These are phyloP conservation scores for Pichia sp. DNA, from an alignment of 1,139 yeast genomes.

Conservation along the genomic window DNA sequence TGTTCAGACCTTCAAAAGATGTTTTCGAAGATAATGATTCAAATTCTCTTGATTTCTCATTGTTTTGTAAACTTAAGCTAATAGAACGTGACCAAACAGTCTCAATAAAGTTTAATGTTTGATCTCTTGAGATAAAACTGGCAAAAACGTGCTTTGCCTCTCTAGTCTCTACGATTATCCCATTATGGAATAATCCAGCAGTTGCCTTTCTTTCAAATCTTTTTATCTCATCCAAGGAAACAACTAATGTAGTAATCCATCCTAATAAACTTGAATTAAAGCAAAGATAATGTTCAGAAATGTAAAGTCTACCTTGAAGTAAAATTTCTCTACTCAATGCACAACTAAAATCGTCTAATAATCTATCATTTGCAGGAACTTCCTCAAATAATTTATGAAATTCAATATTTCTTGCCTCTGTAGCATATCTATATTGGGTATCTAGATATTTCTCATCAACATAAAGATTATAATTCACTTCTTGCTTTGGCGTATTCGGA, in stretches of 20 bases:
- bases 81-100: conserved; percentile 46
- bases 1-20: conserved; percentile 9
- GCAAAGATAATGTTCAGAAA: conserved; percentile 74
- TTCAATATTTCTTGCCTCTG: conserved; percentile 63
- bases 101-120: conserved; percentile 61
- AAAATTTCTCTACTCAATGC: conserved; percentile 83
- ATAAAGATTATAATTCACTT: conserved; percentile 31
- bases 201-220: conserved; percentile 74
- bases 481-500: conserved; percentile 9
- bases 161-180: conserved; percentile 65
- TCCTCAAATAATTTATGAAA: conserved; percentile 71
- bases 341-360: conserved; percentile 82
- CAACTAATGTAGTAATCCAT: conserved; percentile 78
- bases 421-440: conserved; percentile 48
- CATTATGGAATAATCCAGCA: conserved; percentile 89
- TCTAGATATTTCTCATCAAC: conserved; percentile 35
- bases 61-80: conserved; percentile 21
- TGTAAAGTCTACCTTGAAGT: conserved; percentile 83
- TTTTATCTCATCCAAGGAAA: conserved; percentile 65
- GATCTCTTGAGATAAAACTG: conserved; percentile 76
- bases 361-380: conserved; percentile 60
- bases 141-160: conserved; percentile 74
- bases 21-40: conserved; percentile 13
- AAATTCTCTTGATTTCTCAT: conserved; percentile 22
- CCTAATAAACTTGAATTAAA: conserved; percentile 90